These are phyloP conservation scores for Bolboschoenus planiculmis DNA, from an alignment of 176 grass and related monocot species.

Conservation along the genomic window DNA sequence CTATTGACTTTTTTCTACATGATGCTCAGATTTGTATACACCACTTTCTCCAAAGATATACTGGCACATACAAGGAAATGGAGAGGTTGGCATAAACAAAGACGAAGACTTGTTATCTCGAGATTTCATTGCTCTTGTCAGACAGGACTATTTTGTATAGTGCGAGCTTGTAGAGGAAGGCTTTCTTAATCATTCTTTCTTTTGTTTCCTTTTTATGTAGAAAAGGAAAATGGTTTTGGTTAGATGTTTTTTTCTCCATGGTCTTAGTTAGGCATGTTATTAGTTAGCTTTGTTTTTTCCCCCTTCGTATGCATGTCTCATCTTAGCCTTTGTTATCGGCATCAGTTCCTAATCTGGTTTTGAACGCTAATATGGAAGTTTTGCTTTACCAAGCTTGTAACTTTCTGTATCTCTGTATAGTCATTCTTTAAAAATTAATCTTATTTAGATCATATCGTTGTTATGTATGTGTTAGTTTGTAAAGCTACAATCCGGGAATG, in stretches of 20 bases:
- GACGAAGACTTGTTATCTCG: constrained; percentile 59
- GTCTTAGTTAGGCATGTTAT: neutral
- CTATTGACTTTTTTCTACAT: neutral
- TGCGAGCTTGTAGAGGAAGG: neutral
- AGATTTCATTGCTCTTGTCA: constrained; percentile 59
- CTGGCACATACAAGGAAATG: constrained; percentile 91
- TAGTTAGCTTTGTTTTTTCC: neutral
- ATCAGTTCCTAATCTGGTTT: neutral
- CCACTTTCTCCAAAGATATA: constrained; percentile 79
- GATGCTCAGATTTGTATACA: constrained; percentile 61
- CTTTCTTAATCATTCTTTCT: neutral
- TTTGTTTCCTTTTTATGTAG: neutral
- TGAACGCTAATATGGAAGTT: neutral
- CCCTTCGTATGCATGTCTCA: neutral
- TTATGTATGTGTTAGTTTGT: neutral
- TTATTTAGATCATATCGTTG: neutral
- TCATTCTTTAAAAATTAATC: neutral
- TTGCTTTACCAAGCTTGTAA: constrained; percentile 7
- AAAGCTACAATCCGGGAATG: neutral
- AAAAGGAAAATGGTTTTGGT: constrained; percentile 13
- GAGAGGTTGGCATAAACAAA: constrained; percentile 49
- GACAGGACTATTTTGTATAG: constrained; percentile 88
- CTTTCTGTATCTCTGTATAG: constrained; percentile 2
- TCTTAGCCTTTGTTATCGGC: neutral
- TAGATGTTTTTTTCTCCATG: neutral